These are phyloP conservation scores for Collybiopsis confluens DNA, from an alignment of 768 basidiomycete genomes.

Conservation along the genomic window DNA sequence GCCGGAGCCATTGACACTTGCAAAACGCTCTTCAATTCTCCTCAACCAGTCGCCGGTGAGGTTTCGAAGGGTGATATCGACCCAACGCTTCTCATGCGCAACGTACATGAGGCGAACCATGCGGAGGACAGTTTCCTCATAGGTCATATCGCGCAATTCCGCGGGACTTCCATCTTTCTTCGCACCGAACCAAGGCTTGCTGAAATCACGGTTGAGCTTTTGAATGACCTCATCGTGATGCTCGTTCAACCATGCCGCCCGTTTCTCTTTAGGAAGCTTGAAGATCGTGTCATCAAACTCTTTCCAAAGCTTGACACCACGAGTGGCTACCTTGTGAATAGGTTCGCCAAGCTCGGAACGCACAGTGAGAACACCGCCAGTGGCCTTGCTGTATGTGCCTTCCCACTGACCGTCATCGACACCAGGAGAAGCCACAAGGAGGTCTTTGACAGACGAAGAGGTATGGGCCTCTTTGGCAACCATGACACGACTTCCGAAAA, in stretches of 20 bases:
- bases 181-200: constrained; percentile 96
- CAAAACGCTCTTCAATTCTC: constrained; percentile 92
- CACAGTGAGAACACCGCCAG: constrained; percentile 94
- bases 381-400: constrained; percentile 89
- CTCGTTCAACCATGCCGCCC: constrained; percentile 80
- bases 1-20: constrained; percentile 75
- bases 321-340: constrained; percentile 98
- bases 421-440: constrained; percentile 93
- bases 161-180: constrained; percentile 86
- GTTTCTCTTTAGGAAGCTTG: constrained; percentile 94
- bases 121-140: constrained; percentile 90
- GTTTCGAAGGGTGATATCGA: constrained; percentile 88
- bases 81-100: constrained; percentile 86
- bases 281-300: constrained; percentile 98
- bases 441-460: constrained; percentile 88
- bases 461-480: constrained; percentile 99
- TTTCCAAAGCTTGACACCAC: constrained; percentile 97
- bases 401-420: constrained; percentile 91
- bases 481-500: constrained; percentile 97
- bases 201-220: constrained; percentile 92
- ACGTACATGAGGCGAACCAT: constrained; percentile 96
- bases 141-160: constrained; percentile 95
- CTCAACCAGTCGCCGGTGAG: constrained; percentile 96
- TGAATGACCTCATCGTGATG: constrained; percentile 85
- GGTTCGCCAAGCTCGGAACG: constrained; percentile 98